phyloP scores from a whole-genome alignment of 768 basidiomycete genomes.

The Sarcodon aspratus region DNA sequence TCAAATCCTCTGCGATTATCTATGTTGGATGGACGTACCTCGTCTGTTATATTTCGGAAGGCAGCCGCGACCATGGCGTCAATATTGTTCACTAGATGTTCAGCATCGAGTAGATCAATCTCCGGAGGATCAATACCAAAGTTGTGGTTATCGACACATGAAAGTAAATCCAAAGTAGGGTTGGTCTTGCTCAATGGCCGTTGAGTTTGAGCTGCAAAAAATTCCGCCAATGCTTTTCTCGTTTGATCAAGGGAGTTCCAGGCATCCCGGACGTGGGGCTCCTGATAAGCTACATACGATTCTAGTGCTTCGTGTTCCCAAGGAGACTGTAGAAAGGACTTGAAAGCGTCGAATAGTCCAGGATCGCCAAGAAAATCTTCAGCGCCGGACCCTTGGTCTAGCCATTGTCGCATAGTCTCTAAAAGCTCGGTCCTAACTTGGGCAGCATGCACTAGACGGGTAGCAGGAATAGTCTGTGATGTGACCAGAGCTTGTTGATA shows the following conservation, averaged over 20 bases:
- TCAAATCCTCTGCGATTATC: constrained; percentile 2
- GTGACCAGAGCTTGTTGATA: constrained; percentile 43
- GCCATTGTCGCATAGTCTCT: constrained; percentile 60
- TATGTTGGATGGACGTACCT: constrained; percentile 31
- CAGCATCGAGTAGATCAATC: constrained; percentile 18
- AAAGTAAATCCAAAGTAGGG: neutral
- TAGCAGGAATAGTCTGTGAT: constrained; percentile 27
- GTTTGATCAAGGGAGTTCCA: constrained; percentile 34
- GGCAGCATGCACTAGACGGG: constrained; percentile 37
- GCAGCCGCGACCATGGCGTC: constrained; percentile 70
- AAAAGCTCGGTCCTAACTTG: constrained; percentile 51
- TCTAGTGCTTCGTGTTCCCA: neutral
- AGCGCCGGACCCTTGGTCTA: constrained; percentile 60
- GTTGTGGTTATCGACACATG: constrained; percentile 3
- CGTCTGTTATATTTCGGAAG: constrained; percentile 67
- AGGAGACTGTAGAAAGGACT: constrained; percentile 44
- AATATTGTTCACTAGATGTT: constrained; percentile 62
- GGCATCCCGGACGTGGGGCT: constrained; percentile 32
- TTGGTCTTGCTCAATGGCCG: constrained; percentile 29
- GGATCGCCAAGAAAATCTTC: constrained; percentile 69
- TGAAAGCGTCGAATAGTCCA: constrained; percentile 47
- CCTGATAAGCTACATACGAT: constrained; percentile 20
- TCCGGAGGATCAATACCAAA: constrained; percentile 14
- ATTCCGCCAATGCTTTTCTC: constrained; percentile 25
- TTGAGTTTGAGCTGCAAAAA: constrained; percentile 46